phyloP scores from a whole-genome alignment of 768 basidiomycete species.

The Leccinum longicurvipes region DNA sequence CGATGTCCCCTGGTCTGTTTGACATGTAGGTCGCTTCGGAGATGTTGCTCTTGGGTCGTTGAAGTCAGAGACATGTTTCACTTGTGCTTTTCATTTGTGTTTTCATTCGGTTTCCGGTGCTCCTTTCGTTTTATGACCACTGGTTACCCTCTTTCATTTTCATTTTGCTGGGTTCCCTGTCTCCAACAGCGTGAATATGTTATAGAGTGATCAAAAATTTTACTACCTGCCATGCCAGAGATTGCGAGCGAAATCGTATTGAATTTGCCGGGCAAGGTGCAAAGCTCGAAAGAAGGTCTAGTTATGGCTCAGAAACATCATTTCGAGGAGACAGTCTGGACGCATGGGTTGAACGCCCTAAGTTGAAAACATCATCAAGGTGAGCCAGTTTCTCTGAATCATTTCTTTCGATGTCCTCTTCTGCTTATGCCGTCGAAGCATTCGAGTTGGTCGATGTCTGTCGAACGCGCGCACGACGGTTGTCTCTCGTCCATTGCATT shows the following conservation, averaged over 20 bases:
- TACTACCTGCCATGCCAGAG: slow-evolving; percentile 57
- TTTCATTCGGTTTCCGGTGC: background rate
- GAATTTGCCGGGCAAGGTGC: slow-evolving; percentile 79
- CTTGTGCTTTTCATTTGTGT: slow-evolving; percentile 74
- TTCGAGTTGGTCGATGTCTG: too few species aligned
- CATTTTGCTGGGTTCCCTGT: slow-evolving; percentile 4
- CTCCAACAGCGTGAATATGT: slow-evolving; percentile 75
- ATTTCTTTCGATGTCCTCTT: background rate
- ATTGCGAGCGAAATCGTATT: slow-evolving; percentile 55
- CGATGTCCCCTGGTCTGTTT: too few species aligned
- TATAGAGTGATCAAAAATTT: slow-evolving; percentile 49
- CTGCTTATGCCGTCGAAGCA: too few species aligned
- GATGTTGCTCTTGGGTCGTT: slow-evolving; percentile 68
- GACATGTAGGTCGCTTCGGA: slow-evolving; percentile 76
- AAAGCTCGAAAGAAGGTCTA: slow-evolving; percentile 68
- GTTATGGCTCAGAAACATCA: slow-evolving; percentile 51
- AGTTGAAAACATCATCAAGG: slow-evolving; percentile 70
- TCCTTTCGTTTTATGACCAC: slow-evolving; percentile 15
- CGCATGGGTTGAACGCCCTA: slow-evolving; percentile 44
- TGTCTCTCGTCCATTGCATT: background rate
- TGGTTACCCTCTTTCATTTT: slow-evolving; percentile 8
- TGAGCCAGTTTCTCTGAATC: slow-evolving; percentile 25
- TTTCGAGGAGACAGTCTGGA: slow-evolving; percentile 47
- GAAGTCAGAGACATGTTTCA: slow-evolving; percentile 72
- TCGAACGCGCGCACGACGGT: background rate